Conservation (phyloP, 2,329 filamentous ascomycete species). For the Pestalotiopsis sp. region DNA sequence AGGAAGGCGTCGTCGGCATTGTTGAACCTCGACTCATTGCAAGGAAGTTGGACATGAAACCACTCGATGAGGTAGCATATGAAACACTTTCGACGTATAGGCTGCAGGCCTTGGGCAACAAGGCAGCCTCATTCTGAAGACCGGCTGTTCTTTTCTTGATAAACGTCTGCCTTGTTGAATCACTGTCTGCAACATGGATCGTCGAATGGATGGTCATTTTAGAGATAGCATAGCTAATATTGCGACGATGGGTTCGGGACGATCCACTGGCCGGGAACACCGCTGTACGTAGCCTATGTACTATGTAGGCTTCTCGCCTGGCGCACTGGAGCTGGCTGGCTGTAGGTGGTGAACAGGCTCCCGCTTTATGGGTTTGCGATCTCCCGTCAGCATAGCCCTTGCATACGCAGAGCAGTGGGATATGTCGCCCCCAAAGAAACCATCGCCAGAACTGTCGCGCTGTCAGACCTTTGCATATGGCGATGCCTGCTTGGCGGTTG, state of each 20-base stretch:
- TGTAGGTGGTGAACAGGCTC: background rate
- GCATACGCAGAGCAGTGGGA: slow-evolving; percentile 25
- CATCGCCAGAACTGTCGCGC: slow-evolving; percentile 12
- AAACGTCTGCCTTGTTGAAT: background rate
- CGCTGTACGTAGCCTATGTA: background rate
- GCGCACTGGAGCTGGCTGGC: background rate
- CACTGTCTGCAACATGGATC: slow-evolving; percentile 3
- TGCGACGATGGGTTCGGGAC: background rate
- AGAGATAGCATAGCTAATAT: slow-evolving; percentile 1
- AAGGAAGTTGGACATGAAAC: background rate
- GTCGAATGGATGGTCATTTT: background rate
- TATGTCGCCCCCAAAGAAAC: slow-evolving; percentile 20
- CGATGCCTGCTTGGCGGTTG: slow-evolving; percentile 32
- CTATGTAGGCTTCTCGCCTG: background rate
- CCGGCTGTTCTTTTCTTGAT: background rate
- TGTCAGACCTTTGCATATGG: slow-evolving; percentile 19
- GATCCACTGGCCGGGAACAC: slow-evolving; percentile 3
- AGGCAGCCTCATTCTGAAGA: too few species aligned
- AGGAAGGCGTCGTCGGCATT: background rate
- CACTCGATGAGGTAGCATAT: background rate
- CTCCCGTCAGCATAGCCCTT: slow-evolving; percentile 10
- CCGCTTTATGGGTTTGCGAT: background rate
- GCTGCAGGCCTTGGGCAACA: background rate
- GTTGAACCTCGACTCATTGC: background rate
- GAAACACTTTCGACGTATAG: background rate